Percentiles rank a stretch among this genome's conserved stretches.
Evolutionary conservation across 441 rosid species (phyloP).

Genomic region (Eugenia klotzschiana): DNA sequence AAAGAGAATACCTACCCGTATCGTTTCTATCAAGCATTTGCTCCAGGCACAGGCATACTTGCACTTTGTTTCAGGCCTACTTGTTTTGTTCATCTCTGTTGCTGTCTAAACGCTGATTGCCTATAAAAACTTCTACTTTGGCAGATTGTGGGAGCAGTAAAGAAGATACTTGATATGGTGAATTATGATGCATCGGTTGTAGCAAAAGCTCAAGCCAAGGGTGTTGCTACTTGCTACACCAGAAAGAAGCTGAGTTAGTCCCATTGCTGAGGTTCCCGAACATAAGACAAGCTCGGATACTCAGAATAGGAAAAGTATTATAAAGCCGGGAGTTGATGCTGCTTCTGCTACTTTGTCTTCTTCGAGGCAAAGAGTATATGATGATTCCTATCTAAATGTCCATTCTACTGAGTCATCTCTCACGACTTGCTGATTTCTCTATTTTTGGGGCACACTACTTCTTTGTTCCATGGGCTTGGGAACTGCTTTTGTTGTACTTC

Average conservation of each 20-base stretch:
- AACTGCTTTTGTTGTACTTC: not conserved
- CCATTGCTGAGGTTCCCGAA: constrained; percentile 51
- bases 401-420: not conserved
- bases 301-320: not conserved
- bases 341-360: constrained; percentile 12
- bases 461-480: not conserved
- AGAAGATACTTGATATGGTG: constrained; percentile 28
- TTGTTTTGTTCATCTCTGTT: not conserved
- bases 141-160: constrained; percentile 66
- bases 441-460: not conserved
- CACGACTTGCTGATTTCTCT: not conserved
- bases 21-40: not conserved
- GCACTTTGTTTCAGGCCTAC: not conserved
- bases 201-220: not conserved
- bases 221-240: not conserved
- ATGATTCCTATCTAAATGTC: constrained; percentile 20
- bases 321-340: not conserved
- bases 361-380: constrained; percentile 65
- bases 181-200: not conserved
- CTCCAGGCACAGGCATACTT: not conserved
- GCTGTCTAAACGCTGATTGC: not conserved
- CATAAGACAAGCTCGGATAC: constrained; percentile 11
- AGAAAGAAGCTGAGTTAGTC: constrained; percentile 33
- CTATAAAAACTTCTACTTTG: not conserved
- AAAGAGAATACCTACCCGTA: constrained; percentile 51